phyloP scores from a whole-genome alignment of 2,329 filamentous ascomycete species.

The Scedosporium dehoogii region DNA sequence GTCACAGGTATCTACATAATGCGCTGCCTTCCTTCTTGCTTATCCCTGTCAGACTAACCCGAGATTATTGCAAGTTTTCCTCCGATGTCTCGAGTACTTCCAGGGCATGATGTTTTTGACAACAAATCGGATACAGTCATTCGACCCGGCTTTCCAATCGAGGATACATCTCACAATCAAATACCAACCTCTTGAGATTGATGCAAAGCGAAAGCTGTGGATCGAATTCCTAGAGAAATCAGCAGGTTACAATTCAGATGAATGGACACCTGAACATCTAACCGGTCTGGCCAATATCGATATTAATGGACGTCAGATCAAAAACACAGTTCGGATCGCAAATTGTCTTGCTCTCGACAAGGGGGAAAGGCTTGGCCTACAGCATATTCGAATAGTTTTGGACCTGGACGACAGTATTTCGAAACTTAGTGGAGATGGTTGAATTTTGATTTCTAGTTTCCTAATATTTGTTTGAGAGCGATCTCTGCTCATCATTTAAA shows the following conservation, averaged over 20 bases:
- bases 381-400: too few relatives aligned
- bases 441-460: too few relatives aligned
- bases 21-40: not conserved
- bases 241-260: conserved; percentile 11
- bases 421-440: too few relatives aligned
- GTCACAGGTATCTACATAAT: not conserved
- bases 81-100: conserved; percentile 16
- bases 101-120: conserved; percentile 21
- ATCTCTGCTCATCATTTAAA: too few relatives aligned
- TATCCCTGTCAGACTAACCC: not conserved
- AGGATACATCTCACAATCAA: conserved; percentile 19
- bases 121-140: conserved; percentile 17
- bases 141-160: conserved; percentile 21
- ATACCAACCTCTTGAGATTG: conserved; percentile 20
- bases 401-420: too few relatives aligned
- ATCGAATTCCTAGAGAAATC: conserved; percentile 8
- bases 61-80: not conserved
- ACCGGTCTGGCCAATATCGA: too few relatives aligned
- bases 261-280: not conserved
- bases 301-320: too few relatives aligned
- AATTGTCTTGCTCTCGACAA: too few relatives aligned
- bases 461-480: too few relatives aligned
- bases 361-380: too few relatives aligned
- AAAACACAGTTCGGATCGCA: too few relatives aligned
- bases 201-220: conserved; percentile 17